phyloP scores from a whole-genome alignment of 352 stramenopile genomes.

The Phytophthora pseudosyringae region DNA sequence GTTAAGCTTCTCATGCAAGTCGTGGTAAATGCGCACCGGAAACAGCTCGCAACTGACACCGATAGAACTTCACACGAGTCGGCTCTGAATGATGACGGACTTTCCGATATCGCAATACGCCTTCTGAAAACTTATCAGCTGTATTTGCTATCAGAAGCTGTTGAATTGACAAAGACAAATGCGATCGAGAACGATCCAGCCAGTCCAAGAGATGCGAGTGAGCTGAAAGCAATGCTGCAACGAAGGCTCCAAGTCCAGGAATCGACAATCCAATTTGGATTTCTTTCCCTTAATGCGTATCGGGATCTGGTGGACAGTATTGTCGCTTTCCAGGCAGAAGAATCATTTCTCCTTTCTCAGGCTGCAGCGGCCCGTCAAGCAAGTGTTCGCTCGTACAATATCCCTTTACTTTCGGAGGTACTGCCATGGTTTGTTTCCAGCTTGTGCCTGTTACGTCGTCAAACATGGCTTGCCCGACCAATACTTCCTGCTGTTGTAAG shows the following conservation, averaged over 20 bases:
- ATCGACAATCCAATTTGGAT: conserved; percentile 66
- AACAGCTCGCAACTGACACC: conserved; percentile 17
- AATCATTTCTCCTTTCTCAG: conserved; percentile 46
- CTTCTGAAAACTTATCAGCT: conserved; percentile 82
- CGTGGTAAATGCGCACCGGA: conserved; percentile 35
- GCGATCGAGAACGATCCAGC: conserved; percentile 6
- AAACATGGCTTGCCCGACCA: conserved; percentile 78
- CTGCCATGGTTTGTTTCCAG: conserved; percentile 84
- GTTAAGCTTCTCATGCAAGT: conserved; percentile 48
- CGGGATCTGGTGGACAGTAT: conserved; percentile 58
- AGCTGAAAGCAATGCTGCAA: conserved; percentile 15
- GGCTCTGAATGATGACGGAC: conserved; percentile 6
- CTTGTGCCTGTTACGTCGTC: conserved; percentile 79
- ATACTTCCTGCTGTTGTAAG: conserved; percentile 71
- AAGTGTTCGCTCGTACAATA: conserved; percentile 44
- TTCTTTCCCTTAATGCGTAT: conserved; percentile 65
- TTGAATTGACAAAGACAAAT: conserved; percentile 66
- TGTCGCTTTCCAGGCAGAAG: conserved; percentile 56
- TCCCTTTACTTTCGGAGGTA: conserved; percentile 68
- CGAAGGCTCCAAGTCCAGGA: conserved; percentile 72
- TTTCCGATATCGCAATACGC: conserved; percentile 51
- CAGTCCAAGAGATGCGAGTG: conserved; percentile 10
- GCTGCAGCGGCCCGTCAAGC: conserved; percentile 34
- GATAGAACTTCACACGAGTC: conserved; percentile 5
- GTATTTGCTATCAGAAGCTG: conserved; percentile 74